A percentile compares a stretch with the other conserved stretches of the same genome.
Evolutionary conservation across 2,329 filamentous ascomycete species (phyloP).

Genomic region (Fusarium pseudocircinatum): DNA sequence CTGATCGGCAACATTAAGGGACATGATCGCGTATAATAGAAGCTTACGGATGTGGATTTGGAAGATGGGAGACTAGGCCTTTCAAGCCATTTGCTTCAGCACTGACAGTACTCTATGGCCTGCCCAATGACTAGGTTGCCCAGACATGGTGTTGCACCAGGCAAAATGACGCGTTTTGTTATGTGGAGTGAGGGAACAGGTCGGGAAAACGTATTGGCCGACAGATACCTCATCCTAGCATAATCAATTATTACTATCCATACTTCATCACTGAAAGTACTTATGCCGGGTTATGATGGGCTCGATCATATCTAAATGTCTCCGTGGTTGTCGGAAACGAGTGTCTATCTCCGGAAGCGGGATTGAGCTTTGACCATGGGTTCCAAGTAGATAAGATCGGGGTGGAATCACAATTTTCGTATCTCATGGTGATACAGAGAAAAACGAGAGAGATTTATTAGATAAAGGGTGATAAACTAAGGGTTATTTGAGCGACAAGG

Average conservation of each 20-base stretch:
- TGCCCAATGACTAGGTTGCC: too few species aligned
- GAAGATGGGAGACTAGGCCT: accelerated
- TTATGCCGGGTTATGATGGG: not conserved
- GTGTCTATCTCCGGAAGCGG: too few species aligned
- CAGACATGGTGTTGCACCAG: not conserved
- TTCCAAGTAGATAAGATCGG: not conserved
- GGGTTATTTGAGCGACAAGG: too few species aligned
- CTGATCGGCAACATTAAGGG: not conserved
- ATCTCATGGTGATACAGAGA: accelerated
- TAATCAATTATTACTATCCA: accelerated
- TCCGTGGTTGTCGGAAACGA: not conserved
- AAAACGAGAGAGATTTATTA: not conserved
- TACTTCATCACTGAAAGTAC: accelerated
- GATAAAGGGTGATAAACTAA: accelerated
- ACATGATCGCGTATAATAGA: not conserved
- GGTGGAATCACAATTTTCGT: too few species aligned
- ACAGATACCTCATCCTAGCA: not conserved
- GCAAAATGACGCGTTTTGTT: not conserved
- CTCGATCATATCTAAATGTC: too few species aligned
- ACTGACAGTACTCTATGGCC: too few species aligned
- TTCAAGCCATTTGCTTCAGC: too few species aligned
- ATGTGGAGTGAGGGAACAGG: too few species aligned
- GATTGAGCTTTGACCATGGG: not conserved
- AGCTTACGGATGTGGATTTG: accelerated
- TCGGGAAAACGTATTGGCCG: not conserved